phyloP scores from a whole-genome alignment of 352 stramenopile species.

The Pythium inflatum region DNA sequence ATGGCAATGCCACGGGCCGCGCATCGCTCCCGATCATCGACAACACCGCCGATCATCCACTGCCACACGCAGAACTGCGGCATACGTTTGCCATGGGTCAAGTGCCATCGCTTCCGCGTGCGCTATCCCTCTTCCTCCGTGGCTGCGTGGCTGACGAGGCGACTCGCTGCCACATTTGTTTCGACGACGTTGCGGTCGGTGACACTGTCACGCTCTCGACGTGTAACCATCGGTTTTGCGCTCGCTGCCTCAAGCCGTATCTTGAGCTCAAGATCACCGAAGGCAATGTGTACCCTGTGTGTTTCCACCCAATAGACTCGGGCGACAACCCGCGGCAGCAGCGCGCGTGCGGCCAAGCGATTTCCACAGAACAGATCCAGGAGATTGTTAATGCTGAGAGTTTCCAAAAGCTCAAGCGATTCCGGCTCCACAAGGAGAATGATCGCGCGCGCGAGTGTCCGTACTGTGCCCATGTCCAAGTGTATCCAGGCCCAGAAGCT shows the following conservation, averaged over 20 bases:
- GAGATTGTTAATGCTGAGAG: constrained; percentile 3
- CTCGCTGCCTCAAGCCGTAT: constrained; percentile 58
- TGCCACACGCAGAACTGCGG: too few species aligned
- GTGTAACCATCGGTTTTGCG: not conserved
- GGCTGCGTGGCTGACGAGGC: too few species aligned
- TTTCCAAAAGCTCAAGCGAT: constrained; percentile 10
- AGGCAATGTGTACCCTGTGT: constrained; percentile 70
- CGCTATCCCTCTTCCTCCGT: too few species aligned
- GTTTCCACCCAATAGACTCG: constrained; percentile 43
- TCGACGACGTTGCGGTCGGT: not conserved
- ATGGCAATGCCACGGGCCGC: too few species aligned
- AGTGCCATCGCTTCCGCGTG: too few species aligned
- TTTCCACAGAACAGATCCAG: not conserved
- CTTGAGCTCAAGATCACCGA: constrained; percentile 74
- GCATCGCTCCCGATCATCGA: too few species aligned
- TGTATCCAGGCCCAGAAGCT: not conserved
- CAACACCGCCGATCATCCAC: too few species aligned
- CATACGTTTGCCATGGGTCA: too few species aligned
- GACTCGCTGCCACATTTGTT: constrained; percentile 1
- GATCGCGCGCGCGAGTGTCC: constrained; percentile 19
- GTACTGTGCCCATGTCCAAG: constrained; percentile 14
- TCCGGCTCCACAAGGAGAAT: constrained; percentile 22
- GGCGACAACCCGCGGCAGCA: not conserved
- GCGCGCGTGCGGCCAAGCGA: constrained; percentile 1
- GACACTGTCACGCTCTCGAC: not conserved